Conservation (phyloP, 202 grass and related monocot species). For the Panicum hallii region DNA sequence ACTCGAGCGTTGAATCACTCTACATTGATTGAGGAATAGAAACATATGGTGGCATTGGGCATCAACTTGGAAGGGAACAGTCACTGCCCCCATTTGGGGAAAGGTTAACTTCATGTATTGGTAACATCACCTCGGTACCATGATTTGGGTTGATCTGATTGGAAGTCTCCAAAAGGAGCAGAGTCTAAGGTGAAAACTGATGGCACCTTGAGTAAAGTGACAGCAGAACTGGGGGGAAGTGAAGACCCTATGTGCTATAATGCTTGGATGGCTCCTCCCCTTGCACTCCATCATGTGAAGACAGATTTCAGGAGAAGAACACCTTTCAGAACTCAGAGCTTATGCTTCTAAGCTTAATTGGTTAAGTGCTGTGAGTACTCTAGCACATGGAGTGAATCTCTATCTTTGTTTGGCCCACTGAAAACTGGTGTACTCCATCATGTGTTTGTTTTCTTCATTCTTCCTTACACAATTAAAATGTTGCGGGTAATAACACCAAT, state of each 20-base stretch:
- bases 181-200: neutral
- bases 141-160: slow-evolving; percentile 25
- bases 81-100: neutral
- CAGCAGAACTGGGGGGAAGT: neutral
- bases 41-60: neutral
- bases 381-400: slow-evolving; percentile 5
- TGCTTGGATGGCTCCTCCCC: slow-evolving; percentile 17
- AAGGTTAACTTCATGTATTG: neutral
- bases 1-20: slow-evolving; percentile 86
- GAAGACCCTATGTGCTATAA: slow-evolving; percentile 13
- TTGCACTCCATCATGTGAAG: neutral
- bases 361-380: slow-evolving; percentile 29
- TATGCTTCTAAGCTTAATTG: slow-evolving; percentile 4
- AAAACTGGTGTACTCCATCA: neutral
- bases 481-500: neutral
- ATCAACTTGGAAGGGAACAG: neutral
- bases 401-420: slow-evolving; percentile 5
- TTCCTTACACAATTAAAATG: slow-evolving; percentile 14
- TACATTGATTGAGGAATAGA: slow-evolving; percentile 68
- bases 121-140: neutral
- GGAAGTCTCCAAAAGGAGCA: slow-evolving; percentile 5
- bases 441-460: neutral
- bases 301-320: slow-evolving; percentile 4
- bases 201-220: neutral
- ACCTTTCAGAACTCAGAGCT: neutral